Base-by-base conservation (phyloP, 2,329 filamentous ascomycete genomes). In the Diaporthe amygdali region DNA sequence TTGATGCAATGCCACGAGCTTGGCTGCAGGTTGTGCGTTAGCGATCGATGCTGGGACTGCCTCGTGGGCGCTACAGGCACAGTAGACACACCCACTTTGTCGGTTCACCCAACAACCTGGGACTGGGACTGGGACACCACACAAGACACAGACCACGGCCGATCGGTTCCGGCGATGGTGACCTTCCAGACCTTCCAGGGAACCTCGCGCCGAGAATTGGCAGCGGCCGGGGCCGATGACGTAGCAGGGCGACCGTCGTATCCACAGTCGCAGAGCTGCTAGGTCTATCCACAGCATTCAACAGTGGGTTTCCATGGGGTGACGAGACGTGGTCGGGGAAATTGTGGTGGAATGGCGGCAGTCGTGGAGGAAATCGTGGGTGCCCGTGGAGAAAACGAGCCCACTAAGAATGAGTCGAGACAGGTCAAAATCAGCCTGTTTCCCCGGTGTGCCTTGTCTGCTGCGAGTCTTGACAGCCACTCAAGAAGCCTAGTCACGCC, bases 311-410 rank as follows among this genome's bases (percentile, higher is more conserved):
- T 52, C 46, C 55, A 63, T 71, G 55, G 66, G 55, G 56, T 39
- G 66, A 69, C 39, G 37, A 51, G 47, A 51, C 32, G 15, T 64
- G 30, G 52, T 59, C 59, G 59, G 70, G 70, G 67, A 70, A 59
- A 66, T 70, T 72, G 68, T 66, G 67, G 70, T 69, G 70, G 34
- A 64, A 55, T 44, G 49, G 61, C 25, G 70, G 34, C 54, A 55
- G 56, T 47, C 56, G 49, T 66, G 68, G 68, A 52, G 51, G 47
- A 25, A 39, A 49, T 47, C 59, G 59, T 64, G 51, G 41, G 51
- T 59, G 66, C 51, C 39, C 66, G 66, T 66, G 68, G 68, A 64
- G 46, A 64, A 46, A 30, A n/a, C 15, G 47, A 30, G 22, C 27
- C 56, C 49, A 17, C 34, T n/a, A 22, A 17, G 32, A 69, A 64